A percentile compares a stretch with the other conserved stretches of the same genome.
Conservation (phyloP, 1,284 basidiomycete species). For the Pascua sp. region DNA sequence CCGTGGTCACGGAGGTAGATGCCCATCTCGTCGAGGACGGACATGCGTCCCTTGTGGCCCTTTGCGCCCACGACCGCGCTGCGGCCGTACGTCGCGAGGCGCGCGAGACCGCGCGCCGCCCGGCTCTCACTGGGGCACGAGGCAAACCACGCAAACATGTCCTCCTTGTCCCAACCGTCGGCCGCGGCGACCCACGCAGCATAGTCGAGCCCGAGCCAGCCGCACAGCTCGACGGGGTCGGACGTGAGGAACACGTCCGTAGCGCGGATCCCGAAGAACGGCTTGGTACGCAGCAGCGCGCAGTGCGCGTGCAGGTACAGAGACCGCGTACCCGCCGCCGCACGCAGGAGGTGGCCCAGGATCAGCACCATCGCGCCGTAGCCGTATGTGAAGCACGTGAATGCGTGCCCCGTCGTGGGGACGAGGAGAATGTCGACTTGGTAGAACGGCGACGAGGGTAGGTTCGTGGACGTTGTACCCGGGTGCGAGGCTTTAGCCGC, state of each 20-base stretch:
- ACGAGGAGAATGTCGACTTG: slow-evolving; percentile 35
- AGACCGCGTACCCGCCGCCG: not conserved
- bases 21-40: slow-evolving; percentile 2
- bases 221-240: slow-evolving; percentile 23
- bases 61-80: not conserved
- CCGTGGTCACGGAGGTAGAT: slow-evolving; percentile 1
- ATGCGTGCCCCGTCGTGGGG: slow-evolving; percentile 1
- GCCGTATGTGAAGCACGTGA: slow-evolving; percentile 16
- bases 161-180: not conserved
- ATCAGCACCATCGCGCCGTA: slow-evolving; percentile 16
- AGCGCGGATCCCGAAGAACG: slow-evolving; percentile 22
- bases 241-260: slow-evolving; percentile 26
- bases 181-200: not conserved
- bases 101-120: slow-evolving; percentile 1
- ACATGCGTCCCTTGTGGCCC: not conserved
- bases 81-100: not conserved
- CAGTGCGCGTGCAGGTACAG: slow-evolving; percentile 15
- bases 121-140: not conserved
- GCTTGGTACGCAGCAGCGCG: slow-evolving; percentile 19
- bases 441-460: slow-evolving; percentile 19
- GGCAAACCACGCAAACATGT: slow-evolving; percentile 7
- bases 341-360: slow-evolving; percentile 9
- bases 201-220: slow-evolving; percentile 31
- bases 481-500: not conserved
- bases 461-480: not conserved